A percentile compares a stretch with the other conserved stretches of the same genome.
Evolutionary conservation across 352 stramenopile species (phyloP).

Genomic region (Phytophthora quininea): DNA sequence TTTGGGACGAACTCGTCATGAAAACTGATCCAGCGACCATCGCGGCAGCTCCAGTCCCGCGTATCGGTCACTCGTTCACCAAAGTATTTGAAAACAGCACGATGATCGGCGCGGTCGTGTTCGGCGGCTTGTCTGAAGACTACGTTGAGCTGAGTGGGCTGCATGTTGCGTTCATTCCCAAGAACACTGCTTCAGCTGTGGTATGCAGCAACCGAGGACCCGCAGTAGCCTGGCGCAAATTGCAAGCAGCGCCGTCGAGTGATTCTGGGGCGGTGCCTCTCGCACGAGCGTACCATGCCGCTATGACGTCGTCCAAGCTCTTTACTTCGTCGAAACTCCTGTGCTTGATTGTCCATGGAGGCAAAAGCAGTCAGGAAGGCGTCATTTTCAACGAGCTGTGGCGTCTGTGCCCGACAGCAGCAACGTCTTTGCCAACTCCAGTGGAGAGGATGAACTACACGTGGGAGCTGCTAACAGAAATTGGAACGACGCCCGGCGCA

Average conservation of each 20-base stretch:
- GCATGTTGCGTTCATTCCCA: slow-evolving; percentile 54
- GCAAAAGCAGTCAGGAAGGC: slow-evolving; percentile 44
- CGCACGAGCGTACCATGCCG: slow-evolving; percentile 54
- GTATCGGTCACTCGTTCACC: slow-evolving; percentile 67
- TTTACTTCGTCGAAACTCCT: slow-evolving; percentile 30
- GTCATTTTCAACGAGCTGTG: slow-evolving; percentile 80
- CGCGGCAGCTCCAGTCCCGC: slow-evolving; percentile 35
- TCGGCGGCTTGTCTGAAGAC: slow-evolving; percentile 52
- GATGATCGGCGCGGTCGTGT: slow-evolving; percentile 47
- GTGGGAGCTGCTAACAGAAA: slow-evolving; percentile 59
- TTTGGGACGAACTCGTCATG: slow-evolving; percentile 63
- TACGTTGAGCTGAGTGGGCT: slow-evolving; percentile 50
- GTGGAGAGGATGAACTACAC: slow-evolving; percentile 54
- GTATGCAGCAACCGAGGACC: slow-evolving; percentile 33
- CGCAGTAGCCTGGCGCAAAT: slow-evolving; percentile 45
- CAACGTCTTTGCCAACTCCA: neutral
- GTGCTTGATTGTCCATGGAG: slow-evolving; percentile 67
- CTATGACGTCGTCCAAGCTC: slow-evolving; percentile 44
- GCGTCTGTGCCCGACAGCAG: slow-evolving; percentile 51
- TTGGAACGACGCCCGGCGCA: slow-evolving; percentile 55
- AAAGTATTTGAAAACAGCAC: slow-evolving; percentile 59
- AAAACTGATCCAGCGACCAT: slow-evolving; percentile 36
- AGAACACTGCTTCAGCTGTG: slow-evolving; percentile 14
- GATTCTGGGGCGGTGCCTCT: slow-evolving; percentile 22
- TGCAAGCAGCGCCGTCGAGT: slow-evolving; percentile 19